Evolutionary conservation across 2,329 filamentous ascomycete genomes (phyloP).

Genomic region (Ophiostoma populinum): DNA sequence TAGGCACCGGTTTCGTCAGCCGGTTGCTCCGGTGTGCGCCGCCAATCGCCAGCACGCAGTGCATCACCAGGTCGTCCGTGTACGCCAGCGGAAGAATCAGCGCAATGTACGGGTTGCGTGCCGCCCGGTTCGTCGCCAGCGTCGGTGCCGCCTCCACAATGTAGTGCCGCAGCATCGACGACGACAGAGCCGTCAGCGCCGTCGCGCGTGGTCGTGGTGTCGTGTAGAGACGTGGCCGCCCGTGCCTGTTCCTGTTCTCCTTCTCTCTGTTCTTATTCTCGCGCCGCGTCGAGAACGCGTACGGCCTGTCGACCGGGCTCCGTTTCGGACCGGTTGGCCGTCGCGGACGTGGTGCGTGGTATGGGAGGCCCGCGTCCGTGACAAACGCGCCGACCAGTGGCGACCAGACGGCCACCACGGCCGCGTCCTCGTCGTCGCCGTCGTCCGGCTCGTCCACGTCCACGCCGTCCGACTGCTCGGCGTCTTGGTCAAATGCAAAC

Average conservation of each 20-base stretch:
- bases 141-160: slow-evolving; percentile 8
- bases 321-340: not conserved
- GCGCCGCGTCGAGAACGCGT: not conserved
- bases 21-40: slow-evolving; percentile 9
- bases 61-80: slow-evolving; percentile 14
- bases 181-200: slow-evolving; percentile 10
- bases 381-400: slow-evolving; percentile 3
- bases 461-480: not conserved
- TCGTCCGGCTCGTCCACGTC: not conserved
- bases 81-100: slow-evolving; percentile 12
- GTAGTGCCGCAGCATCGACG: slow-evolving; percentile 10
- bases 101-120: slow-evolving; percentile 10
- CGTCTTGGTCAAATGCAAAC: not conserved
- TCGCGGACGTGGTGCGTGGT: not conserved
- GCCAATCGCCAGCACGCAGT: slow-evolving; percentile 11
- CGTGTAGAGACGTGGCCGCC: too few relatives aligned
- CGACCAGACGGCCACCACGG: slow-evolving; percentile 5
- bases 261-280: too few relatives aligned
- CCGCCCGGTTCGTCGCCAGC: slow-evolving; percentile 5
- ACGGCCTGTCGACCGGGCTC: not conserved
- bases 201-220: not conserved
- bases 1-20: not conserved
- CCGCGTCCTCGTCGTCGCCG: slow-evolving; percentile 5
- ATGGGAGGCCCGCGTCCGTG: not conserved
- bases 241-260: too few relatives aligned